Evolutionary conservation across 2,329 filamentous ascomycete species (phyloP).

Genomic region (Penicillium sp.): DNA sequence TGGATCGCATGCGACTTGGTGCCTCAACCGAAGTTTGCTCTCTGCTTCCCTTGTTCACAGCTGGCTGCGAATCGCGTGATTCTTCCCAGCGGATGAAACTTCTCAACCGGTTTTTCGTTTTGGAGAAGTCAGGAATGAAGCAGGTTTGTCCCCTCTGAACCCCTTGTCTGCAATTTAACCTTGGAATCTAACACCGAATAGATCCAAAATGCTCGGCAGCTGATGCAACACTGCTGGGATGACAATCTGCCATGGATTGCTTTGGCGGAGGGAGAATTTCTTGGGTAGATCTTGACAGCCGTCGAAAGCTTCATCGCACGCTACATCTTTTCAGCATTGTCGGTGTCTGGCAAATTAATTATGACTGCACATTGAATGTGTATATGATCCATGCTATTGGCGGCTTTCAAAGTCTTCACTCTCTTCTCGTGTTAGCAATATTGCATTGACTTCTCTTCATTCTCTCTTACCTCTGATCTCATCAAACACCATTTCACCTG

Average conservation of each 20-base stretch:
- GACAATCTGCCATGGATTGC: constrained; percentile 47
- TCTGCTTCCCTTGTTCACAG: constrained; percentile 82
- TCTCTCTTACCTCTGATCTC: constrained; percentile 6
- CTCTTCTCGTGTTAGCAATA: not conserved
- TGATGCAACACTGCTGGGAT: constrained; percentile 51
- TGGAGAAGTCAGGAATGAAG: constrained; percentile 77
- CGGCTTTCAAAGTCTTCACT: not conserved
- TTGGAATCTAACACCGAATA: constrained; percentile 22
- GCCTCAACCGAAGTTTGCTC: constrained; percentile 76
- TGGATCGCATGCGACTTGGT: constrained; percentile 68
- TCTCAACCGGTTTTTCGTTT: constrained; percentile 67
- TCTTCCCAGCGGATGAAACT: constrained; percentile 64
- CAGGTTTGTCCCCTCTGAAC: constrained; percentile 60
- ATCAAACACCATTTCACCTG: not conserved
- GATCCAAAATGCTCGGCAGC: constrained; percentile 49
- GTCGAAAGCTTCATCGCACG: not conserved
- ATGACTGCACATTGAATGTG: not conserved
- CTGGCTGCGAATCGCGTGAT: constrained; percentile 73
- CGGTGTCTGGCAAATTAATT: not conserved
- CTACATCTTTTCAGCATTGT: not conserved
- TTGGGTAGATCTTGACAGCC: constrained; percentile 36
- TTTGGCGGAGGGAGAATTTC: constrained; percentile 47
- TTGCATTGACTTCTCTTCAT: not conserved
- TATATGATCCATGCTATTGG: not conserved
- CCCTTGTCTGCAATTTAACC: not conserved